These are phyloP conservation scores for Aspergillus novoparasiticus DNA, from an alignment of 2,329 filamentous ascomycete genomes.

Conservation along the genomic window DNA sequence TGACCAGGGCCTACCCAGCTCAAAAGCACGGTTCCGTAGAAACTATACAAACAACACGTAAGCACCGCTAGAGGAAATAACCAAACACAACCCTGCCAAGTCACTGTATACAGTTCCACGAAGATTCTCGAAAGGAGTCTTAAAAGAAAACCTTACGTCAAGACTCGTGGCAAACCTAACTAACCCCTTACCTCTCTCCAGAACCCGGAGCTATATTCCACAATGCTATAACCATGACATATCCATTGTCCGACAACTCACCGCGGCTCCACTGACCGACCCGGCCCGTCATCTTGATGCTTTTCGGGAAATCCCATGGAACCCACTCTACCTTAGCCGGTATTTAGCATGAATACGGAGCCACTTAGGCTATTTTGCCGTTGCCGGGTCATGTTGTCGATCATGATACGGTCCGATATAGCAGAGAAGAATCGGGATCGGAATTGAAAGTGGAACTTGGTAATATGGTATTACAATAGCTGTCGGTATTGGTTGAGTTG, in stretches of 20 bases:
- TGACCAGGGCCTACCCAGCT: neutral
- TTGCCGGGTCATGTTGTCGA: neutral
- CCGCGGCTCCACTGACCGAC: neutral
- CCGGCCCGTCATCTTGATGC: neutral
- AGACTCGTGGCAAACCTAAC: too few species aligned
- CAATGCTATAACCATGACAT: neutral
- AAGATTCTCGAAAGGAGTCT: too few species aligned
- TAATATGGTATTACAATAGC: neutral
- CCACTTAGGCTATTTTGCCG: neutral
- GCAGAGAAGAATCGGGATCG: neutral
- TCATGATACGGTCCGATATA: neutral
- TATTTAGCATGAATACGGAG: neutral
- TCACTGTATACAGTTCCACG: too few species aligned
- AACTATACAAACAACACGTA: neutral
- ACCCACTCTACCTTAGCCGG: neutral
- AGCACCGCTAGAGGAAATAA: neutral
- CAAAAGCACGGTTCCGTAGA: neutral
- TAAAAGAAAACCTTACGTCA: too few species aligned
- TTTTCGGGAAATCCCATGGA: neutral
- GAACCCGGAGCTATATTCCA: neutral
- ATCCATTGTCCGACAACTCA: neutral
- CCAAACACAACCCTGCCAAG: neutral
- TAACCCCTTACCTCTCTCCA: too few species aligned
- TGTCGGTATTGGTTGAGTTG: neutral
- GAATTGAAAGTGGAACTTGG: neutral